Evolutionary conservation across 176 grass and related monocot genomes (phyloP), one percentile per base, ranked within the genome.

Genomic region (Oryza coarctata): DNA sequence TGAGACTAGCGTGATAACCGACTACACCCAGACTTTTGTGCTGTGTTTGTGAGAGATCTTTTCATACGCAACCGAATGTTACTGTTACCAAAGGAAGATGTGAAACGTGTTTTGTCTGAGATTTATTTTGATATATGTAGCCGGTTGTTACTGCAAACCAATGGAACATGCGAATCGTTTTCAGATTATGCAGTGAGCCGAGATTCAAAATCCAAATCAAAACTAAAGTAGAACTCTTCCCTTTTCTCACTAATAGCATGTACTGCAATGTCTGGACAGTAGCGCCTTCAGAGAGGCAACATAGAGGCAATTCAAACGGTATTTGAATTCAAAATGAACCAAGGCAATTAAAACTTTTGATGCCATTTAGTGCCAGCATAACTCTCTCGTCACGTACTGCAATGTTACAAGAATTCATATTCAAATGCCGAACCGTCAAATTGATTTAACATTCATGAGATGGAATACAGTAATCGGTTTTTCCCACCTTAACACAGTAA

Each of bases 1-100:
- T 94, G 89, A 94, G 91, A 94, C 89, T 97, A 92, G 88, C 87
- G 89, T 97, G 89, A 94, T 92, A 88, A 94, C 92, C 92, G 89
- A 97, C 91, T 97, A 92, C 87, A 97, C 91, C 67, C 67, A 71
- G 79, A 81, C 76, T 0, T 0, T 1, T 0, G 0, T n/a, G 12
- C 0, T 9, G 3, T 41, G 2, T 2, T 1, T 11, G 2, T 10
- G 10, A 41, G 2, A 41, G 10, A 8, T 40, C 1, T 40, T 11
- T 40, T 40, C 0, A 10, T 40, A 40, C 2, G 7, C 1, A 43
- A 43, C 0, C 2, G 1, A 2, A 3, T 43, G 41, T 13, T 14
- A 44, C 12, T 14, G 41, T 10, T 3, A 41, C 10, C 40, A 40
- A 40, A 2, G 9, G 39, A 40, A 36, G 28, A 20, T 2, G 6